Evolutionary conservation across 2,329 filamentous ascomycete genomes (phyloP).

Genomic region (Cytospora mali): DNA sequence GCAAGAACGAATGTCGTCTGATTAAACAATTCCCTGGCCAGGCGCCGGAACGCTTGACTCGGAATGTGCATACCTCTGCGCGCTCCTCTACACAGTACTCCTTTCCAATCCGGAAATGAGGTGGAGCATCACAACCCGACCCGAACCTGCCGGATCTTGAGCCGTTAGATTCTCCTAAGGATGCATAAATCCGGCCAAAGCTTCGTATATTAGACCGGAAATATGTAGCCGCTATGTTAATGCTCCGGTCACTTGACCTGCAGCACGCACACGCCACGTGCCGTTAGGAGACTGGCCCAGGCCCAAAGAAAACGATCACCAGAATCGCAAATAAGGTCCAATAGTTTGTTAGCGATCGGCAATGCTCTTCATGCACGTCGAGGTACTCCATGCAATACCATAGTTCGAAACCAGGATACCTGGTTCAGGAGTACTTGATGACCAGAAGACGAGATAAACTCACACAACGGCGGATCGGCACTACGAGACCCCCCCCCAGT

Average conservation of each 20-base stretch:
- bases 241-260: neutral
- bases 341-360: neutral
- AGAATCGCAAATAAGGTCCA: neutral
- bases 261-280: slow-evolving; percentile 1
- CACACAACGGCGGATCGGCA: neutral
- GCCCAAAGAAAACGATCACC: neutral
- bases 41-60: neutral
- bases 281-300: neutral
- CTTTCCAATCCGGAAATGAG: neutral
- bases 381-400: neutral
- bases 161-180: neutral
- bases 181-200: neutral
- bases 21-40: neutral
- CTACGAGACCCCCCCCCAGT: neutral
- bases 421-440: neutral
- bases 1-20: neutral
- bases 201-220: neutral
- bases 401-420: neutral
- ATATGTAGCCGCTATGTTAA: no score
- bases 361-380: neutral
- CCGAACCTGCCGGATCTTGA: neutral
- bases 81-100: no score
- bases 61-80: neutral
- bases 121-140: neutral
- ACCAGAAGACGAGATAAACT: neutral